Conservation (phyloP, 805 yeast species). For the Yamadazyma sp. region DNA sequence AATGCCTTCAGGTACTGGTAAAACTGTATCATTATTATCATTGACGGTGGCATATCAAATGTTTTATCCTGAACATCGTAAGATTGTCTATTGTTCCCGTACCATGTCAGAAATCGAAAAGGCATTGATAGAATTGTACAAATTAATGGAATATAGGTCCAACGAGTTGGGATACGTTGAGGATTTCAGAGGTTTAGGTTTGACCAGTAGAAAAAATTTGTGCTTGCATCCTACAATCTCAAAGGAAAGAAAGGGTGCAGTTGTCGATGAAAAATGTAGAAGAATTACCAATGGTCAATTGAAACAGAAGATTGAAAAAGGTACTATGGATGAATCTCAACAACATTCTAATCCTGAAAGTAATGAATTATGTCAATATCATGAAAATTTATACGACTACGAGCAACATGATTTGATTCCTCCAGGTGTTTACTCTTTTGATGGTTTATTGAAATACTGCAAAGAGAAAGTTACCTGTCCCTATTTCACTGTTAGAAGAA, state of each 20-base stretch:
- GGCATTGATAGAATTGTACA: slow-evolving; percentile 86
- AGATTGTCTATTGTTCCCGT: slow-evolving; percentile 96
- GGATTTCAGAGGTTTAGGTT: slow-evolving; percentile 90
- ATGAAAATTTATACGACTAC: slow-evolving; percentile 80
- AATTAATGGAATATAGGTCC: slow-evolving; percentile 82
- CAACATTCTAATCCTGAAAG: slow-evolving; percentile 41
- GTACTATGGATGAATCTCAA: slow-evolving; percentile 49
- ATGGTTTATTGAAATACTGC: slow-evolving; percentile 73
- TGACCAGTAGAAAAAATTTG: slow-evolving; percentile 90
- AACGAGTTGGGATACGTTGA: slow-evolving; percentile 82
- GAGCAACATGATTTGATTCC: slow-evolving; percentile 91
- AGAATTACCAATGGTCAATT: slow-evolving; percentile 90
- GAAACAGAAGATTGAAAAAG: slow-evolving; percentile 56
- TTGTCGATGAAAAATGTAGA: slow-evolving; percentile 96
- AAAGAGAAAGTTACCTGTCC: slow-evolving; percentile 84
- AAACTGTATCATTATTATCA: slow-evolving; percentile 88
- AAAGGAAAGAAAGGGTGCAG: slow-evolving; percentile 83
- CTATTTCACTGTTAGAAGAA: slow-evolving; percentile 94
- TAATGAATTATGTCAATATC: slow-evolving; percentile 69
- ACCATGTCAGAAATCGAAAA: slow-evolving; percentile 99
- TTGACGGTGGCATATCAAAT: slow-evolving; percentile 93
- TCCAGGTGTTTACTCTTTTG: slow-evolving; percentile 92
- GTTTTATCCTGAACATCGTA: slow-evolving; percentile 91
- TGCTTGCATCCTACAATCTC: slow-evolving; percentile 88
- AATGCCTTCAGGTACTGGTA: slow-evolving; percentile 99